Evolutionary conservation across 805 yeast species (phyloP), one percentile per base, ranked within the genome.

Genomic region (Cyberlindnera mycetangii): DNA sequence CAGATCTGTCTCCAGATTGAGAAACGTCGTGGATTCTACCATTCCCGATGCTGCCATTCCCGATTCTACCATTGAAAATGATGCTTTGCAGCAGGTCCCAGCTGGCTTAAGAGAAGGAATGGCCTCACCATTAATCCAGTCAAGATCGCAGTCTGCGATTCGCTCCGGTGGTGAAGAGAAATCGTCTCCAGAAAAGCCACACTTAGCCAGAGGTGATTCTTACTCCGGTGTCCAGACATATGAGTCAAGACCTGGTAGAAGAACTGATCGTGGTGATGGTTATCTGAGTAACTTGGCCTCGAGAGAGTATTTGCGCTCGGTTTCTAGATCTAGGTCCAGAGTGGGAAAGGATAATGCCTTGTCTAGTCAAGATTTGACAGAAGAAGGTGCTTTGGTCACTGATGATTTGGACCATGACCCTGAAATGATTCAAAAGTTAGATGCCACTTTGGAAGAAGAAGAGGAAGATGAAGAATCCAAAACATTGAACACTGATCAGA

Each of bases 161-260:
- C 54, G 54, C 37, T 39, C 52, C 1, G 6, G 42, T 17, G 32
- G 9, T 11, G 16, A 17, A 4, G 21, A 32, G 2, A 19, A 37
- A 4, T 5, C 31, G 7, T 21, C 47, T 3, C 9, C 34, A 14
- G 56, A 38, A 10, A 42, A 40, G 36, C 89, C 89, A 1, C 87
- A 83, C 63, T 69, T 85, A 55, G 90, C 92, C 2, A 71, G 85
- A 49, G 93, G 92, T 30, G 90, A 83, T 51, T 80, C 89, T 1
- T 84, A 84, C 59, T 85, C 82, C 54, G 75, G 76, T 54, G 77
- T 80, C 10, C 69, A 72, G 39, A 42, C 46, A 5, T 48, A 64
- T 14, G 75, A 72, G 37, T 71, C 36, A 17, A 51, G 59, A 47
- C 41, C 52, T 2, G 60, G 61, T 24, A 54, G 61, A 53, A 46